A percentile compares a stretch with the other conserved stretches of the same genome.
phyloP scores from a whole-genome alignment of 1,284 basidiomycete genomes.

The Cutaneotrichosporon spelunceum region DNA sequence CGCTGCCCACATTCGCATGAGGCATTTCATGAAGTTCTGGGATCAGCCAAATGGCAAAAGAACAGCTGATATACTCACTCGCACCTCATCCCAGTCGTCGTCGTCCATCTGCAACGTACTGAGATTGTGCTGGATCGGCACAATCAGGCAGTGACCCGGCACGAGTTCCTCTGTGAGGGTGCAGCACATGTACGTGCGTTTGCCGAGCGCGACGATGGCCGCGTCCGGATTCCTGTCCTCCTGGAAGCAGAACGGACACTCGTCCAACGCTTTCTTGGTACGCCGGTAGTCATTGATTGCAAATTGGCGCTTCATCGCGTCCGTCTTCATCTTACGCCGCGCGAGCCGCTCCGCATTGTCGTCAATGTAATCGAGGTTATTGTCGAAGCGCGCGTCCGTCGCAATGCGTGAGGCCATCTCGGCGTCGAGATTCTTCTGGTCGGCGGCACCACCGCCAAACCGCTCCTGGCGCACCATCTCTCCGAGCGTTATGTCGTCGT shows the following conservation, averaged over 20 bases:
- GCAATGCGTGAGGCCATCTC: constrained; percentile 85
- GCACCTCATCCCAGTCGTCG: constrained; percentile 95
- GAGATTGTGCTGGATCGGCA: constrained; percentile 90
- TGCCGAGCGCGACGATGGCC: constrained; percentile 84
- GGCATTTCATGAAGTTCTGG: constrained; percentile 98
- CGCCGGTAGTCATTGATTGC: constrained; percentile 95
- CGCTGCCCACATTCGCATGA: constrained; percentile 89
- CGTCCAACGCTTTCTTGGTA: constrained; percentile 84
- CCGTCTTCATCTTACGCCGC: constrained; percentile 87
- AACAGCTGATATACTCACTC: constrained; percentile 57
- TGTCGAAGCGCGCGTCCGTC: constrained; percentile 80
- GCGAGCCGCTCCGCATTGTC: constrained; percentile 92
- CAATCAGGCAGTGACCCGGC: constrained; percentile 86
- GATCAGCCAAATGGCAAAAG: background rate
- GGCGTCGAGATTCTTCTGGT: constrained; percentile 87
- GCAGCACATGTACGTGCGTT: constrained; percentile 81
- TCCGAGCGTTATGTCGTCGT: constrained; percentile 77
- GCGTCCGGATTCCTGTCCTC: constrained; percentile 77
- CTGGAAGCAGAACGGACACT: constrained; percentile 81
- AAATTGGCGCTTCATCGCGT: constrained; percentile 94
- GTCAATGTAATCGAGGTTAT: constrained; percentile 89
- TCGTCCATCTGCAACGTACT: constrained; percentile 91
- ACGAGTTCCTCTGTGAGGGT: constrained; percentile 81
- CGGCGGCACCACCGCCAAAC: constrained; percentile 79
- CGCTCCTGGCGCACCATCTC: constrained; percentile 91